Evolutionary conservation across 129 eudicot genomes (phyloP), one percentile per base, ranked within the genome.

Genomic region (Chrysanthemum makinoi): DNA sequence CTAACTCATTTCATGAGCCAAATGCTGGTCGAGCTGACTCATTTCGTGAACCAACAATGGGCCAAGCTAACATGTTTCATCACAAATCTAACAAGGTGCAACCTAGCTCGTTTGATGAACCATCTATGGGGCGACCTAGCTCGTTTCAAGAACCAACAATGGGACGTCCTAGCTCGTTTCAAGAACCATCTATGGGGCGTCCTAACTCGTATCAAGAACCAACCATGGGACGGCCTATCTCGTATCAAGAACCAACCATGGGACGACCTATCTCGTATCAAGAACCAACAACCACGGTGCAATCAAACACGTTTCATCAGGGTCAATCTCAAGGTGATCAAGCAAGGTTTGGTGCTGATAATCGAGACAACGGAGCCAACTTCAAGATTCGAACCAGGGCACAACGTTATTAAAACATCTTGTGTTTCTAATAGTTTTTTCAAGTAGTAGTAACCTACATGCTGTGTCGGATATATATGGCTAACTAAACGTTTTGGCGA

Each of bases 381-480:
- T 78, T 78, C 63, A 71, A 64, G 69, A 67, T 73, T 44, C 82
- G 82, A 5, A 78, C 82, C 48, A 72, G 77, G 10, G 26, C 82
- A 54, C 46, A 78, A 17, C 77, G 77, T 47, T 78, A 78, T 66
- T 71, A 39, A 55, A 17, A 24, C 13, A 24, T 50, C 47, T 59
- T 18, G 28, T 11, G 24, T 33, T 68, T 70, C 13, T 16, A 24
- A 51, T 51, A 51, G 56, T 2, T 51, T 35, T 35, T 4, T 52
- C 17, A 52, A 56, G 26, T 33, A 30, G 48, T 24, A 12, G 48
- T 24, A 12, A 35, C 22, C 20, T 62, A 24, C 51, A 69, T 69
- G 51, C 22, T n/a, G 28, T 51, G 17, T 53, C 9, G 18, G 53
- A 65, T 15, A 65, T 13, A 13, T 13, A 13, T 26, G 20, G 13